phyloP scores from a whole-genome alignment of 2,329 filamentous ascomycete genomes.

The Emmonsia crescens region DNA sequence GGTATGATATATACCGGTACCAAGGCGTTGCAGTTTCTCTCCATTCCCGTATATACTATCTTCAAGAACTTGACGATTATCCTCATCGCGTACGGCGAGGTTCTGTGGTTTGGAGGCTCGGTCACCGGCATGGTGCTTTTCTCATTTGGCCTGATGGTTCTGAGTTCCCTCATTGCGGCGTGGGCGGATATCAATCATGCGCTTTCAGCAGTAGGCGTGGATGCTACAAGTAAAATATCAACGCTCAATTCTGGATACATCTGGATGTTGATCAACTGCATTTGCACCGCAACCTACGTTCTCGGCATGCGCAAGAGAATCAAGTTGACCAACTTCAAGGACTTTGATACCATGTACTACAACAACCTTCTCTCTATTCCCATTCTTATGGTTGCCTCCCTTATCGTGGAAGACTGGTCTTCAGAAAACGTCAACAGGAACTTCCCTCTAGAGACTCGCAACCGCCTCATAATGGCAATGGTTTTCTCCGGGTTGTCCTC shows the following conservation, averaged over 20 bases:
- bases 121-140: conserved; percentile 80
- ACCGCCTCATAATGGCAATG: conserved; percentile 75
- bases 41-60: conserved; percentile 97
- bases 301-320: conserved; percentile 96
- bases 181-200: conserved; percentile 95
- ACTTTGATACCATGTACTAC: conserved; percentile 99
- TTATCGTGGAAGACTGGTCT: conserved; percentile 89
- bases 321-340: conserved; percentile 99
- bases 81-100: conserved; percentile 94
- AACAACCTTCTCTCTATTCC: conserved; percentile 97
- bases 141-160: conserved; percentile 91
- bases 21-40: conserved; percentile 91
- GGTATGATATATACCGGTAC: conserved; percentile 99
- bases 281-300: conserved; percentile 84
- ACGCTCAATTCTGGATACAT: conserved; percentile 90
- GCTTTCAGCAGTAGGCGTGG: conserved; percentile 48
- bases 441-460: conserved; percentile 75
- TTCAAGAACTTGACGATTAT: conserved; percentile 99
- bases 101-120: conserved; percentile 92
- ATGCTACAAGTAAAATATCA: conserved; percentile 65
- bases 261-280: conserved; percentile 96
- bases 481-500: conserved; percentile 84
- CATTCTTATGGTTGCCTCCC: conserved; percentile 69
- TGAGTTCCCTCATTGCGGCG: conserved; percentile 86
- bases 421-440: conserved; percentile 69